phyloP scores from a whole-genome alignment of 768 basidiomycete species.

The Boletus eberwhitei region DNA sequence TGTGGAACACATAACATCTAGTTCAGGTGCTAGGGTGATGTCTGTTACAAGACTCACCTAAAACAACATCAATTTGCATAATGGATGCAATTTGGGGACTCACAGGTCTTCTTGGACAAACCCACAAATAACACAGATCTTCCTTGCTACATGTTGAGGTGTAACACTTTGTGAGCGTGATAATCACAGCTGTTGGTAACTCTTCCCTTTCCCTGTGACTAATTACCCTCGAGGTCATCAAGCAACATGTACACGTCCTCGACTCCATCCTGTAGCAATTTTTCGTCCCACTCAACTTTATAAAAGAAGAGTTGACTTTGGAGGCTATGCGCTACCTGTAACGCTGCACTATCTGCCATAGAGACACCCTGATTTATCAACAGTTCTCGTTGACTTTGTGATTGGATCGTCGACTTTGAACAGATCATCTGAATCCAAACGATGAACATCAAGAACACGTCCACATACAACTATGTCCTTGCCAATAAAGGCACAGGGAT shows the following conservation, averaged over 20 bases:
- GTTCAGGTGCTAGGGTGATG: slow-evolving; percentile 16
- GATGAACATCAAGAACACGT: neutral
- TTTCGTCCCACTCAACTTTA: slow-evolving; percentile 93
- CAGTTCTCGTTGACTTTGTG: slow-evolving; percentile 80
- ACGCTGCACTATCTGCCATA: slow-evolving; percentile 75
- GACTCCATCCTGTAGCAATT: slow-evolving; percentile 77
- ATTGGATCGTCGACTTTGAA: slow-evolving; percentile 79
- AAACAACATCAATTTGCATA: slow-evolving; percentile 12
- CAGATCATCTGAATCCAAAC: slow-evolving; percentile 2
- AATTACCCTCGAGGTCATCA: slow-evolving; percentile 70
- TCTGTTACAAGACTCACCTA: slow-evolving; percentile 27
- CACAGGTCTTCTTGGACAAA: slow-evolving; percentile 69
- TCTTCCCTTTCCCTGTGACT: slow-evolving; percentile 60
- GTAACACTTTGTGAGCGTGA: slow-evolving; percentile 88
- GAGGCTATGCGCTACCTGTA: slow-evolving; percentile 85
- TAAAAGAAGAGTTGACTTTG: slow-evolving; percentile 94
- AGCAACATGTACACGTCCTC: slow-evolving; percentile 94
- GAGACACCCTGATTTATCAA: slow-evolving; percentile 71
- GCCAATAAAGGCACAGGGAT: slow-evolving; percentile 88
- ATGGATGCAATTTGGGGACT: slow-evolving; percentile 12
- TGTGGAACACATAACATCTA: slow-evolving; percentile 17
- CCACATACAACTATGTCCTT: slow-evolving; percentile 85
- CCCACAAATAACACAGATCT: slow-evolving; percentile 74
- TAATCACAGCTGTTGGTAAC: slow-evolving; percentile 87
- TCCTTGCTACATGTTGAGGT: slow-evolving; percentile 82